Percentiles rank a stretch among this genome's conserved stretches.
Evolutionary conservation across 2,329 filamentous ascomycete genomes (phyloP).

Genomic region (Claviceps digitariae): DNA sequence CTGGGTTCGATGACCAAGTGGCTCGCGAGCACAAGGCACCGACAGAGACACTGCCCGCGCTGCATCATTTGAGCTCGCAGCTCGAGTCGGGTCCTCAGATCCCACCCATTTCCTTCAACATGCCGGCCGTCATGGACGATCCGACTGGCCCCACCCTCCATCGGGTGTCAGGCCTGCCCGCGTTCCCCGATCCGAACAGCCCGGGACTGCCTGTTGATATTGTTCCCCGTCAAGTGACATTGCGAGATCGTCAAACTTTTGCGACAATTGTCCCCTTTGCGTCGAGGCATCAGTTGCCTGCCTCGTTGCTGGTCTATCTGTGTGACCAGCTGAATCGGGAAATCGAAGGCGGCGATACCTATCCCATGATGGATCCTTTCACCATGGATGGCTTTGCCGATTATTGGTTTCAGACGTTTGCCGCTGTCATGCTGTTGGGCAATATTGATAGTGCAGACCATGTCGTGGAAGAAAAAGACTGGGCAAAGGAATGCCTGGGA

Average conservation of each 20-base stretch:
- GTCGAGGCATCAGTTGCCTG: constrained; percentile 62
- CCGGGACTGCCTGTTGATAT: constrained; percentile 56
- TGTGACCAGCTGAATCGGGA: constrained; percentile 78
- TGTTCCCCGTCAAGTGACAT: constrained; percentile 60
- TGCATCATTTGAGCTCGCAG: neutral
- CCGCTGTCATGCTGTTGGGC: constrained; percentile 74
- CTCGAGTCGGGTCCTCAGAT: neutral
- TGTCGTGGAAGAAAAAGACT: constrained; percentile 49
- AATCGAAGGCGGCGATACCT: constrained; percentile 84
- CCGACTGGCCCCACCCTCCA: constrained; percentile 57
- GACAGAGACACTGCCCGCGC: neutral
- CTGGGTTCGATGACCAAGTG: neutral
- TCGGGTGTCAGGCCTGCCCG: constrained; percentile 51
- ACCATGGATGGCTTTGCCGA: constrained; percentile 59
- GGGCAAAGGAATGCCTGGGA: constrained; percentile 69
- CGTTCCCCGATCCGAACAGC: constrained; percentile 48
- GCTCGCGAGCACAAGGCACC: neutral
- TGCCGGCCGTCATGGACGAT: constrained; percentile 71
- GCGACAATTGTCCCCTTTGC: constrained; percentile 76
- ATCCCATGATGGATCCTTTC: constrained; percentile 72
- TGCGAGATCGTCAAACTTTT: constrained; percentile 70
- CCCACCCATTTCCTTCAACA: constrained; percentile 9
- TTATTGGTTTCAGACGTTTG: constrained; percentile 90
- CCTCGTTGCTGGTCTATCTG: constrained; percentile 61
- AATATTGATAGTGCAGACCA: constrained; percentile 52